phyloP scores from a whole-genome alignment of 345 rosid genomes.

The Abelmoschus esculentus region DNA sequence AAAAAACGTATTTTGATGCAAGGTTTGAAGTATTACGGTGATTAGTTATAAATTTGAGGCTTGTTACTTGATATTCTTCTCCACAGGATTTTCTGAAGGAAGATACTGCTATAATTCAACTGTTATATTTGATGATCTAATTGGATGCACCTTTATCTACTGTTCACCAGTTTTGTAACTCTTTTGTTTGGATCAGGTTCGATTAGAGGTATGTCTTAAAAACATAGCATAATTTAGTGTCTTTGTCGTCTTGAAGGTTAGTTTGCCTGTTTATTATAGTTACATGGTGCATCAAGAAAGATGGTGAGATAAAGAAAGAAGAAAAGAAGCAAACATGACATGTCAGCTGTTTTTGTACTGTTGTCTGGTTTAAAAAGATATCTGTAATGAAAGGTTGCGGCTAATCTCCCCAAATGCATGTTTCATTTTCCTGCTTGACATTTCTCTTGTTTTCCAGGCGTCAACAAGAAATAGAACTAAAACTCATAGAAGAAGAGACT shows the following conservation, averaged over 20 bases:
- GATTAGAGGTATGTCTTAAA: conserved; percentile 79
- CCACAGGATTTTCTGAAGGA: conserved; percentile 83
- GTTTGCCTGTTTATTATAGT: conserved; percentile 41
- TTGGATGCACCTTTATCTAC: conserved; percentile 57
- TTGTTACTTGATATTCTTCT: conserved; percentile 61
- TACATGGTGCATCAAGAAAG: conserved; percentile 17
- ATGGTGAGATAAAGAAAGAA: conserved; percentile 7
- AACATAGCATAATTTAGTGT: conserved; percentile 49
- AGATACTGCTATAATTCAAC: conserved; percentile 70
- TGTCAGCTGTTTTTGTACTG: conserved; percentile 18
- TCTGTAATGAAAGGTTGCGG: conserved; percentile 20
- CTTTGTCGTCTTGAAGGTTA: conserved; percentile 52
- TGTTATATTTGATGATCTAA: conserved; percentile 61
- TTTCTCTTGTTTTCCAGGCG: conserved; percentile 55
- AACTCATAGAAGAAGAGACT: conserved; percentile 91
- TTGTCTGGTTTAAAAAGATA: conserved; percentile 33
- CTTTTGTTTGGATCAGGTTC: conserved; percentile 79
- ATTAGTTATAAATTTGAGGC: conserved; percentile 55
- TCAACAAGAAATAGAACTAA: conserved; percentile 79
- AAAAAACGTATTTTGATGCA: conserved; percentile 23
- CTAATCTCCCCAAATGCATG: conserved; percentile 4
- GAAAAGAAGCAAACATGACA: conserved; percentile 13
- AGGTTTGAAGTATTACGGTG: conserved; percentile 32
- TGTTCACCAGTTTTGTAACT: conserved; percentile 67
- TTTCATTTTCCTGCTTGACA: conserved; percentile 32